These are phyloP conservation scores for Alternaria sp. DNA, from an alignment of 2,329 filamentous ascomycete genomes.

Conservation along the genomic window DNA sequence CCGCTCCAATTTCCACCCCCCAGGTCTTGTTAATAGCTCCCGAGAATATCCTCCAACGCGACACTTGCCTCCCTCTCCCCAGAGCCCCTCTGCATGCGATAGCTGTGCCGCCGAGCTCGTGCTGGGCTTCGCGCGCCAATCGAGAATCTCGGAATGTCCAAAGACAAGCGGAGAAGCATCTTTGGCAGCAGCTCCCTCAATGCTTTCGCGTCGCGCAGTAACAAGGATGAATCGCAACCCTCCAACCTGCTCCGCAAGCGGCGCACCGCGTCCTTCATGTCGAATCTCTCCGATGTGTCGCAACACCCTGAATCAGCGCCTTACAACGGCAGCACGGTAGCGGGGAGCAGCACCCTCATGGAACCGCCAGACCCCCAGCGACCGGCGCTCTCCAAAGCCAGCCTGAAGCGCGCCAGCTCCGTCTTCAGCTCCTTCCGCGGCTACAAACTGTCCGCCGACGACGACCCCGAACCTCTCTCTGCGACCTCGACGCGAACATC, in stretches of 20 bases:
- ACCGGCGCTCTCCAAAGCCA: constrained; percentile 32
- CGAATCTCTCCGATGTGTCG: constrained; percentile 41
- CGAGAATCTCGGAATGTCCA: constrained; percentile 43
- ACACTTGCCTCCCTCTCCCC: constrained; percentile 17
- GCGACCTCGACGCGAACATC: constrained; percentile 60
- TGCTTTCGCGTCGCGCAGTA: constrained; percentile 39
- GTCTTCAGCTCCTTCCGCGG: constrained; percentile 68
- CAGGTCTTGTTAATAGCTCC: background rate
- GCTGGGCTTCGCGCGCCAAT: constrained; percentile 39
- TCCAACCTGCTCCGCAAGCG: constrained; percentile 50
- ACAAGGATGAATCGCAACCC: constrained; percentile 47
- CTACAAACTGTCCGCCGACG: constrained; percentile 61
- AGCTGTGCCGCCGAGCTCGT: constrained; percentile 38
- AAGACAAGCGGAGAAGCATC: constrained; percentile 50
- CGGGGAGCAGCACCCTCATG: constrained; percentile 14
- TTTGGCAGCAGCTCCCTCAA: constrained; percentile 47
- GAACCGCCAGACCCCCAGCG: constrained; percentile 25
- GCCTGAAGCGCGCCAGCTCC: constrained; percentile 52
- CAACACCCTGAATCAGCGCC: constrained; percentile 34
- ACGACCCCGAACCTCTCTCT: constrained; percentile 58
- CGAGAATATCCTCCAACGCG: constrained; percentile 7
- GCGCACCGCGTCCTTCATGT: constrained; percentile 49
- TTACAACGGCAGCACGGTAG: constrained; percentile 20
- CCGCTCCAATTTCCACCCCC: constrained; percentile 4
- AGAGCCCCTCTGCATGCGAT: constrained; percentile 31